Evolutionary conservation across 352 stramenopile species (phyloP), one percentile per base, ranked within the genome.

Genomic region (Peronospora farinosa): DNA sequence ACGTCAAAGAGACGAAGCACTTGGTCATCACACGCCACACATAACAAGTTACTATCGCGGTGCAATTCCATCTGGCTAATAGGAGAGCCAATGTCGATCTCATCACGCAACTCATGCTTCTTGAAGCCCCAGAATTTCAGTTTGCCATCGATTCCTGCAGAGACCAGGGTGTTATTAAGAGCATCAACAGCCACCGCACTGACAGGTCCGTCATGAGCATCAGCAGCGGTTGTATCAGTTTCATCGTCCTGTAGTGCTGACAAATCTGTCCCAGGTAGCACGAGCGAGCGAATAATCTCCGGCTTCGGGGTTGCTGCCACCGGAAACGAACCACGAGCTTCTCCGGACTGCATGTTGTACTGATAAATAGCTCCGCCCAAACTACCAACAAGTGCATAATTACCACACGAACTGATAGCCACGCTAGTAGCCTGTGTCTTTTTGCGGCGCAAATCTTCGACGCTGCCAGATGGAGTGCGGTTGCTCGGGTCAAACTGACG

Each of bases 331-430:
- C 94, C 94, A 16, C 94, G 81, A 32, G 79, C 72, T 28, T 96
- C 78, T 16, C 95, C 93, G 27, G 86, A 97, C 67, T 98, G 94
- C 58, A 98, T 84, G 63, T 98, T 98, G 75, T 98, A 98, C 39
- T 92, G 92, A 73, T 92, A 97, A 21, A 98, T 78, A 12, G 79
- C 78, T 39, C 95, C 95, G 25, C 89, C 88, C 15, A 88, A 60
- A 23, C 80, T 95, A 25, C 94, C 95, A 7, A 98, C 91, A 16
- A 98, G 58, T 4, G 86, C 92, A 72, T 92, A 98, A 67, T 98
- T 96, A n/a, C 95, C 95, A 55, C 95, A 98, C 9, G 83, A 81
- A 17, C 71, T 87, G 45, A 92, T 88, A n/a, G 70, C 60, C 12
- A 89, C 78, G 12, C 66, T 81, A 28, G 76, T 84, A 13, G 81